Conservation (phyloP, 1,284 basidiomycete species). For the Crucibulum cyathiforme region DNA sequence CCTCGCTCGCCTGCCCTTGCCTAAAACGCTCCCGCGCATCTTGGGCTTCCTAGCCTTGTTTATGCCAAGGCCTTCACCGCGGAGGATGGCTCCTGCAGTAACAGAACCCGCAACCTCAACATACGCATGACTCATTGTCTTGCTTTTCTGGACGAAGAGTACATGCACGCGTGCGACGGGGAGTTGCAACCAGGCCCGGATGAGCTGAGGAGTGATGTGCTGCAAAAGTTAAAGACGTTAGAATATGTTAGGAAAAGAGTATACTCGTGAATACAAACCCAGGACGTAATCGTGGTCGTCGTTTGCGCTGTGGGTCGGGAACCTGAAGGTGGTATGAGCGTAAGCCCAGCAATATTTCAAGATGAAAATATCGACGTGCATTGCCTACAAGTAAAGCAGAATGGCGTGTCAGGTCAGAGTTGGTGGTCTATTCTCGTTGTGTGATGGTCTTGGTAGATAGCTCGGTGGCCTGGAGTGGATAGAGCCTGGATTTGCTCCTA, state of each 20-base stretch:
- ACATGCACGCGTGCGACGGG: conserved; percentile 75
- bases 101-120: conserved; percentile 69
- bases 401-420: too few species aligned
- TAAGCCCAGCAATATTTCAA: too few species aligned
- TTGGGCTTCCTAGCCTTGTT: conserved; percentile 34
- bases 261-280: conserved; percentile 55
- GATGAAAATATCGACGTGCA: too few species aligned
- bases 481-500: too few species aligned
- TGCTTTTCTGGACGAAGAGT: conserved; percentile 77
- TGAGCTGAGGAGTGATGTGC: conserved; percentile 81
- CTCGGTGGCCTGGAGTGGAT: too few species aligned
- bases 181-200: conserved; percentile 70
- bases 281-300: conserved; percentile 39
- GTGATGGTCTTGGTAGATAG: too few species aligned
- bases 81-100: conserved; percentile 67
- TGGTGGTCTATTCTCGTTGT: too few species aligned
- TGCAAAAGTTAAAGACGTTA: conserved; percentile 26
- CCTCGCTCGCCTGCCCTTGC: conserved; percentile 73
- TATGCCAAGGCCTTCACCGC: conserved; percentile 52
- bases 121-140: conserved; percentile 81
- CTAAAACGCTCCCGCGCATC: conserved; percentile 66
- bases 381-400: too few species aligned
- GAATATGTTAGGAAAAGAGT: conserved; percentile 6
- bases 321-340: too few species aligned
- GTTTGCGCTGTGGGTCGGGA: too few species aligned